Percentiles rank a stretch among this genome's conserved stretches.
phyloP scores from a whole-genome alignment of 2,329 filamentous ascomycete genomes.

The Aspergillus novoparasiticus region DNA sequence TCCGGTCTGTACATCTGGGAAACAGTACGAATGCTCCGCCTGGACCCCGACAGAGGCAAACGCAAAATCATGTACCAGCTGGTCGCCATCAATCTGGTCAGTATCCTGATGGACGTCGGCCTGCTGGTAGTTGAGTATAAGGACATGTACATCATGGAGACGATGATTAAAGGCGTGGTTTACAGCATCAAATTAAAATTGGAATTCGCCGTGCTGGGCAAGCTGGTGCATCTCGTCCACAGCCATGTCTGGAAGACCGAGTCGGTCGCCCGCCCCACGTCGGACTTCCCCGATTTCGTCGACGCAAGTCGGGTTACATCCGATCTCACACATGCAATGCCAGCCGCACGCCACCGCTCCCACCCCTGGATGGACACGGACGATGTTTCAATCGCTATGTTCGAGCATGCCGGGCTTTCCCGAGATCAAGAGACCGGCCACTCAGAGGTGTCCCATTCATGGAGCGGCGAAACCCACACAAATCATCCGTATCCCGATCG shows the following conservation, averaged over 20 bases:
- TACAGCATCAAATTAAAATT: slow-evolving; percentile 55
- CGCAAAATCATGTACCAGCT: slow-evolving; percentile 53
- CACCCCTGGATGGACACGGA: slow-evolving; percentile 40
- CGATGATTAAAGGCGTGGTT: slow-evolving; percentile 49
- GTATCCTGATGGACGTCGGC: slow-evolving; percentile 50
- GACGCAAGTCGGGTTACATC: slow-evolving; percentile 46
- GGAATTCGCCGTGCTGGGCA: slow-evolving; percentile 53
- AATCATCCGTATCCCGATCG: slow-evolving; percentile 17
- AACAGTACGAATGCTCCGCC: slow-evolving; percentile 53
- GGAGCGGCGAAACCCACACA: slow-evolving; percentile 33
- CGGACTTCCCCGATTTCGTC: slow-evolving; percentile 47
- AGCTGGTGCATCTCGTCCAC: slow-evolving; percentile 46
- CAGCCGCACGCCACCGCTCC: slow-evolving; percentile 23
- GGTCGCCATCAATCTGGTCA: slow-evolving; percentile 51
- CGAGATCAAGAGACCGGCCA: slow-evolving; percentile 22
- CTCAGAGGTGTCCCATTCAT: slow-evolving; percentile 32
- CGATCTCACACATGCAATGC: slow-evolving; percentile 43
- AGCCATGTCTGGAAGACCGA: slow-evolving; percentile 41
- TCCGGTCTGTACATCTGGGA: slow-evolving; percentile 58
- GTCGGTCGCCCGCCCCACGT: slow-evolving; percentile 23
- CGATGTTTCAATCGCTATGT: slow-evolving; percentile 42
- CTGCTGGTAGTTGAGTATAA: slow-evolving; percentile 48
- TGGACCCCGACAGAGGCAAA: slow-evolving; percentile 46
- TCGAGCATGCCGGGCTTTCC: slow-evolving; percentile 30
- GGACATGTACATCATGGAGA: slow-evolving; percentile 50